A percentile compares a stretch with the other conserved stretches of the same genome.
phyloP scores from a whole-genome alignment of 2,329 filamentous ascomycete species.

The Phaeosphaeriaceae sp. region DNA sequence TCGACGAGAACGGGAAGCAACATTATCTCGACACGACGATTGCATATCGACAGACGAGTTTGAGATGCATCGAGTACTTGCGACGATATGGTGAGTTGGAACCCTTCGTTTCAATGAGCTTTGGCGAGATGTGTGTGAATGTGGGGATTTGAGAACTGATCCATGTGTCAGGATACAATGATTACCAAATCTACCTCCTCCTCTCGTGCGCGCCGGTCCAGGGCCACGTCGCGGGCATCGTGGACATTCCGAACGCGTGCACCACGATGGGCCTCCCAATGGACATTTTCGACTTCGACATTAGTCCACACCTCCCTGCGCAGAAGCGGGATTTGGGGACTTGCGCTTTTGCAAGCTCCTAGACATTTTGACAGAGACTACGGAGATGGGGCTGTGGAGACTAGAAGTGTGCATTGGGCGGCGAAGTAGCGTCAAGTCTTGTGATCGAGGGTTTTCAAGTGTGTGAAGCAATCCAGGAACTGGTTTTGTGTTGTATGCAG shows the following conservation, averaged over 20 bases:
- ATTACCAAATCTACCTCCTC: constrained; percentile 85
- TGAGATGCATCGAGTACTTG: constrained; percentile 82
- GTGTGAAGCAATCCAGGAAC: neutral
- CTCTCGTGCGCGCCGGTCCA: constrained; percentile 87
- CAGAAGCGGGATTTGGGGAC: constrained; percentile 72
- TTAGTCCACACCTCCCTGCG: constrained; percentile 70
- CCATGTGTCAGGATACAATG: constrained; percentile 66
- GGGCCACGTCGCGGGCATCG: constrained; percentile 87
- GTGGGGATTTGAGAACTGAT: too few relatives aligned
- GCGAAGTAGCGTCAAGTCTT: too few relatives aligned
- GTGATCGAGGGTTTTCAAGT: too few relatives aligned
- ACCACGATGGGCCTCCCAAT: constrained; percentile 88
- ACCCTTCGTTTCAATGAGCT: too few relatives aligned
- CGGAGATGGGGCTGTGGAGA: too few relatives aligned
- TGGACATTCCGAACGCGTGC: constrained; percentile 88
- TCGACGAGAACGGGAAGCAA: constrained; percentile 88
- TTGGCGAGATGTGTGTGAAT: too few relatives aligned
- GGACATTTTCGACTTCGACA: constrained; percentile 96
- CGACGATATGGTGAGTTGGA: constrained; percentile 68
- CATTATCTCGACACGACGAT: constrained; percentile 88
- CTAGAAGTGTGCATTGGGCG: too few relatives aligned
- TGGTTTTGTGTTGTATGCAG: too few relatives aligned
- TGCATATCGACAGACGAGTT: constrained; percentile 82
- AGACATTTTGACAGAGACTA: neutral
- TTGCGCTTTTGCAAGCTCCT: constrained; percentile 69